Percentiles rank a stretch among this genome's conserved stretches.
phyloP scores from a whole-genome alignment of 2,329 filamentous ascomycete genomes.

The Coniella vitis region DNA sequence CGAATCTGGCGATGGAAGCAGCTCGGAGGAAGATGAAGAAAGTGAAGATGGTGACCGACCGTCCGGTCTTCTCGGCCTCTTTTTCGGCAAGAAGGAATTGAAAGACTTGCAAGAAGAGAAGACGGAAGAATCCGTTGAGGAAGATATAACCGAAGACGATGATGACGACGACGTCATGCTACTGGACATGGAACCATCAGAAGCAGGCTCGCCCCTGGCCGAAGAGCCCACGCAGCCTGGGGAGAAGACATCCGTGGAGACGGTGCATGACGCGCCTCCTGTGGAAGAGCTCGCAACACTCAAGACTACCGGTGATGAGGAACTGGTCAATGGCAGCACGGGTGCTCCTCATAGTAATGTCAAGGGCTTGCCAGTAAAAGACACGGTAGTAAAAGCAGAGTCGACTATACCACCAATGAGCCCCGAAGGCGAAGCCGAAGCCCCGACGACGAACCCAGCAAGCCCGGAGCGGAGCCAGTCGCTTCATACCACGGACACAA shows the following conservation, averaged over 20 bases:
- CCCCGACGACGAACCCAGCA: slow-evolving; percentile 33
- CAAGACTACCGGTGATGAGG: slow-evolving; percentile 11
- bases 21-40: slow-evolving; percentile 32
- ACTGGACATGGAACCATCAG: slow-evolving; percentile 16
- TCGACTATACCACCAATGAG: slow-evolving; percentile 26
- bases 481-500: slow-evolving; percentile 43
- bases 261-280: background rate
- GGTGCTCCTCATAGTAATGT: no score
- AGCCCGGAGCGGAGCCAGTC: slow-evolving; percentile 42
- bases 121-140: slow-evolving; percentile 19
- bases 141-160: slow-evolving; percentile 8
- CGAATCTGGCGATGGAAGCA: slow-evolving; percentile 34
- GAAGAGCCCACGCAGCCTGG: background rate
- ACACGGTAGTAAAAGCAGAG: slow-evolving; percentile 21
- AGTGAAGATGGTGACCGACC: slow-evolving; percentile 34
- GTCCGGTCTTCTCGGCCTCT: slow-evolving; percentile 45
- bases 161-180: slow-evolving; percentile 17
- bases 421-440: slow-evolving; percentile 34
- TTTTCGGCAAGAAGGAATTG: slow-evolving; percentile 54
- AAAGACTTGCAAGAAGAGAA: slow-evolving; percentile 42
- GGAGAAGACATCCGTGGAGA: background rate
- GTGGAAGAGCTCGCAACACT: background rate
- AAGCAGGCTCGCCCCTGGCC: background rate
- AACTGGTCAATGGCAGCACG: background rate
- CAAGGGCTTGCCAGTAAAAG: slow-evolving; percentile 16